These are phyloP conservation scores for Candida insectorum DNA, from an alignment of 805 yeast genomes.

Conservation along the genomic window DNA sequence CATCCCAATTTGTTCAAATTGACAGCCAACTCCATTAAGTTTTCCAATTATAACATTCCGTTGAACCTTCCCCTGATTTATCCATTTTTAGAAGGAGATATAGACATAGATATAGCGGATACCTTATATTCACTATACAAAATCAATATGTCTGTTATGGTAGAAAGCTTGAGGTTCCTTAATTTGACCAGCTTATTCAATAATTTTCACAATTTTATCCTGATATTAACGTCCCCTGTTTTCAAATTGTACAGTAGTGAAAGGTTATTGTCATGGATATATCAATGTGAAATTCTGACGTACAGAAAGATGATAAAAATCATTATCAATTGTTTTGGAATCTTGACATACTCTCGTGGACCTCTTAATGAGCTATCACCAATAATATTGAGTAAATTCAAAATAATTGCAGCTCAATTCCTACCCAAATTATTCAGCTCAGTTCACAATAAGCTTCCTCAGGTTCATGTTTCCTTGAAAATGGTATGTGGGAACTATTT, in stretches of 20 bases:
- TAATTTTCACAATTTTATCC: conserved; percentile 49
- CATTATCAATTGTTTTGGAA: conserved; percentile 1
- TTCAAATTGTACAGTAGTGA: conserved; percentile 53
- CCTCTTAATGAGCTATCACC: too few species aligned
- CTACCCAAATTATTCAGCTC: too few species aligned
- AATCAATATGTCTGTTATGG: conserved; percentile 59
- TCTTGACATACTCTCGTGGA: too few species aligned
- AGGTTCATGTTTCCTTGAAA: neutral
- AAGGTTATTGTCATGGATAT: conserved; percentile 57
- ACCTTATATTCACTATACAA: conserved; percentile 61
- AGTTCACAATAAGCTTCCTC: neutral
- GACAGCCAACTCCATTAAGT: conserved; percentile 16
- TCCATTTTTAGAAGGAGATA: conserved; percentile 40
- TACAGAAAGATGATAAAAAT: conserved; percentile 6
- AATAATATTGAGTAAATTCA: too few species aligned
- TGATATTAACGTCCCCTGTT: conserved; percentile 59
- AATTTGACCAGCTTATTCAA: conserved; percentile 58
- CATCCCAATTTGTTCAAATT: conserved; percentile 26
- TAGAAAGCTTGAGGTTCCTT: conserved; percentile 66
- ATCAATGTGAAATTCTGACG: conserved; percentile 49
- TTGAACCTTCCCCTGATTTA: conserved; percentile 37
- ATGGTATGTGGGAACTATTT: conserved; percentile 1
- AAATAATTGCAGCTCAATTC: neutral
- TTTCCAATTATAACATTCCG: conserved; percentile 12
- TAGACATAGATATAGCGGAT: conserved; percentile 56